Evolutionary conservation across 352 stramenopile genomes (phyloP), one percentile per base, ranked within the genome.

Genomic region (Globisporangium carolinianum): DNA sequence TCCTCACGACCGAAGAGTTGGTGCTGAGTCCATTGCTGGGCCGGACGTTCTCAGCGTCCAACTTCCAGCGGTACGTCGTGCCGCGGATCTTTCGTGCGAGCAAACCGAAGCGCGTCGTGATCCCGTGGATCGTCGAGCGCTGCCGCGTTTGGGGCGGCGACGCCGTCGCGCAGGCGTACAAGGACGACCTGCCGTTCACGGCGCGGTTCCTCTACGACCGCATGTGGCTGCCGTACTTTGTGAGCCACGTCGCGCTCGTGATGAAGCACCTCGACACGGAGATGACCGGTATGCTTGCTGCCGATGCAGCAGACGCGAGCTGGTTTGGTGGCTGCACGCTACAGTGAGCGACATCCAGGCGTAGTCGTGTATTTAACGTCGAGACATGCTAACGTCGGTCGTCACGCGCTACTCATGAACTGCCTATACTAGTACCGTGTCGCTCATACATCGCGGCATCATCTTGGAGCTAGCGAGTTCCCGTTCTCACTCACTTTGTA

Each of bases 81-180:
- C 83, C 83, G 4, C 77, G 80, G 10, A 73, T 91, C 18, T 83
- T 89, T 55, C 76, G 78, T 35, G 72, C 73, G 6, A 84, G 68
- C 0, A 77, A 71, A 46, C 80, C 83, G 6, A 89, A 89, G 65
- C 67, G 68, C 10, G 67, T 91, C 6, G 79, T 91, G 51, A 75
- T 93, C 10, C 81, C 82, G 7, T 93, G 83, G 83, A 91, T 93
- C 35, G 79, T 91, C 17, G 83, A 93, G 53, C 75, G 81, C 14
- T 83, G 71, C 58, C 78, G 80, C 36, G 62, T 90, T 6, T 91
- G 81, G 83, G 81, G 83, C 45, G 79, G 75, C 48, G 64, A 62
- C 39, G 74, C 84, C 39, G 71, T 79, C 10, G 76, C 78, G 45
- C 72, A 78, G 50, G 73, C 72, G 41, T 87, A 86, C 62, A 83